Percentiles rank a stretch among this genome's conserved stretches.
phyloP scores from a whole-genome alignment of 805 yeast genomes.

The Myxozyma sirexii region DNA sequence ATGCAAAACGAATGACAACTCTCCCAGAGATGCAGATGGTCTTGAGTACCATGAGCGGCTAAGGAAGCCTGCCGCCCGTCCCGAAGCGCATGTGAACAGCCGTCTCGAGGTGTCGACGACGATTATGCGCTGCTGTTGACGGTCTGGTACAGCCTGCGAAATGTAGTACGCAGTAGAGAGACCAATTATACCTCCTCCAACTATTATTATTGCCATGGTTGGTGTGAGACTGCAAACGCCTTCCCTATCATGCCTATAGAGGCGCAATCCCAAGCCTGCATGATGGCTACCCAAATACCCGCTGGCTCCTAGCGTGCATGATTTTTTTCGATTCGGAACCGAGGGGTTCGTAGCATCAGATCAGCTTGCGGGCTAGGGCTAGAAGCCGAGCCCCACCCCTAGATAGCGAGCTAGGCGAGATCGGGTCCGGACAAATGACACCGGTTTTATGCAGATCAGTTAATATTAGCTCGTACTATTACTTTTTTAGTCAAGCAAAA shows the following conservation, averaged over 20 bases:
- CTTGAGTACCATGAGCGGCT: slow-evolving; percentile 31
- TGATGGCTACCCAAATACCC: too few species aligned
- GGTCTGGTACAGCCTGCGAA: background rate
- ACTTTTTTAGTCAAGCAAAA: too few species aligned
- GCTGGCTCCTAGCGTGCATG: too few species aligned
- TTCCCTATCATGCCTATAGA: background rate
- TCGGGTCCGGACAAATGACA: too few species aligned
- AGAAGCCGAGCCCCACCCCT: background rate
- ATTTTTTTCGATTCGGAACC: background rate
- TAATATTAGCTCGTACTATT: too few species aligned
- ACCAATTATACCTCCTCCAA: slow-evolving; percentile 36
- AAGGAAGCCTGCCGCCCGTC: slow-evolving; percentile 35
- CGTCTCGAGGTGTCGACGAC: slow-evolving; percentile 30
- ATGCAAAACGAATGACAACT: slow-evolving; percentile 32
- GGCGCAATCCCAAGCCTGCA: background rate
- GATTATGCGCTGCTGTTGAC: slow-evolving; percentile 17
- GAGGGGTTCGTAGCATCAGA: background rate
- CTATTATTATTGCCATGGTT: slow-evolving; percentile 31
- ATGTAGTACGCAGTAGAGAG: slow-evolving; percentile 34
- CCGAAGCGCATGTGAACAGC: slow-evolving; percentile 35
- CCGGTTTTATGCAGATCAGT: too few species aligned
- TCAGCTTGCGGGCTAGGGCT: background rate
- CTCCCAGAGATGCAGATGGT: slow-evolving; percentile 28
- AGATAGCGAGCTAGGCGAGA: background rate
- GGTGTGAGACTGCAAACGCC: background rate